Percentiles rank a stretch among this genome's conserved stretches.
phyloP scores from a whole-genome alignment of 2,329 filamentous ascomycete species.

The Ceratocystis cacaofunesta region DNA sequence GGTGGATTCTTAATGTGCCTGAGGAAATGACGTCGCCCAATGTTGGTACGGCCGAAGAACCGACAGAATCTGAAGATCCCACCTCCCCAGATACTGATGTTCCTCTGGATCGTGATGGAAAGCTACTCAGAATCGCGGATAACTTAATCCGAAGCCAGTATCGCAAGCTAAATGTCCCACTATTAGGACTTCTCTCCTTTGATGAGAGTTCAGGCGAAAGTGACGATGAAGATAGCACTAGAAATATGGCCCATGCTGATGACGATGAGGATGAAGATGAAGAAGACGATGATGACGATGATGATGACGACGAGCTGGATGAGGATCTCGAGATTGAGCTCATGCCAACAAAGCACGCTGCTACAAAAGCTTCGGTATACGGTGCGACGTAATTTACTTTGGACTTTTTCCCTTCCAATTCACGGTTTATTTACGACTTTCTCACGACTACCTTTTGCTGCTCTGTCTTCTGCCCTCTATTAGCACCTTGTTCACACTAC shows the following conservation, averaged over 20 bases:
- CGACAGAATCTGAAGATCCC: constrained; percentile 27
- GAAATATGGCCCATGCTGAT: constrained; percentile 21
- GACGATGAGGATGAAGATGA: constrained; percentile 19
- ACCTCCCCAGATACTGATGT: constrained; percentile 28
- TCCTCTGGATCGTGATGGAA: constrained; percentile 29
- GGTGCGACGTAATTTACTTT: neutral
- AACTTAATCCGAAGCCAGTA: constrained; percentile 35
- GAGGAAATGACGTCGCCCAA: constrained; percentile 25
- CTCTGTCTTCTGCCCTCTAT: neutral
- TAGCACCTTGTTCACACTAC: neutral
- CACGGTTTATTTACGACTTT: neutral
- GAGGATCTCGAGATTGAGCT: constrained; percentile 15
- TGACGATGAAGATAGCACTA: constrained; percentile 21
- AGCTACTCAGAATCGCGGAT: constrained; percentile 32
- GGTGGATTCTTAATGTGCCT: constrained; percentile 31
- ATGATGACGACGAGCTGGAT: constrained; percentile 20
- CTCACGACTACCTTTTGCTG: neutral
- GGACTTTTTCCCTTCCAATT: neutral
- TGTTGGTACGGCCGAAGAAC: constrained; percentile 20
- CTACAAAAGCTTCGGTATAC: neutral
- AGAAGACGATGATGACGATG: constrained; percentile 21
- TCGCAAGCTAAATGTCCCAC: constrained; percentile 31
- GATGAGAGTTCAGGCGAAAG: constrained; percentile 31
- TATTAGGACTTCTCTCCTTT: constrained; percentile 32
- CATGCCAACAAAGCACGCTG: neutral